Base-by-base conservation (phyloP, 202 grass and related monocot species). In the Saccharum hybrid region DNA sequence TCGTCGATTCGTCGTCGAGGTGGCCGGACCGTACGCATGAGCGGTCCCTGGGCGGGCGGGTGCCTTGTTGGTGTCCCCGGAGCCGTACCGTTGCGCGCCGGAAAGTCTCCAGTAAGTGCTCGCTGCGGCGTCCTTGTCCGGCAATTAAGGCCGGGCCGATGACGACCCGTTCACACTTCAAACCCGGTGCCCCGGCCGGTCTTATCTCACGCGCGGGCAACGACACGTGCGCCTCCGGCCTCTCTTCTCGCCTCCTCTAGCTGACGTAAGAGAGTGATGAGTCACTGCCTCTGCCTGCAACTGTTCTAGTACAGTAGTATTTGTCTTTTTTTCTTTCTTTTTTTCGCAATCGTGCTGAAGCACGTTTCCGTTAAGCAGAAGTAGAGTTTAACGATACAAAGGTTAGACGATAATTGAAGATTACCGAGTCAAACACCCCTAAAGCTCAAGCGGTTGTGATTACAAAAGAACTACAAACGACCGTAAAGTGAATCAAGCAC, bases 41-140 rank as follows among this genome's bases (percentile, higher is more conserved):
- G 37, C 37, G 23, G 46, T 57, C 59, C 0, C 2, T 4, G 1
- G 39, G 4, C 39, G 60, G 60, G 45, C 11, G n/a, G 83, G 69
- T 75, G 21, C 45, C 6, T 68, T 11, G 45, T 31, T 52, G 77
- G 36, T 68, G 84, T 60, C 61, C 6, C 46, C 70, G 66, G 0
- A 4, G 63, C 52, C 69, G 49, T 68, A 62, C 73, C 8, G 63
- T 59, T 2, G 49, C 23, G 15, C 22, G 19, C 72, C 36, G 37
- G 18, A 22, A 72, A 81, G 68, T 77, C 74, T 63, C 77, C 3
- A 30, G 11, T 26, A 8, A 23, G 8, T 64, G 72, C 62, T 71
- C 63, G 72, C 62, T 71, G 72, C 72, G 4, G 4, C 6, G 82
- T 85, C 87, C 7, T 62, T 71, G 66, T 89, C 87, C 56, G 21